These are phyloP conservation scores for Phytophthora parvispora DNA, from an alignment of 352 stramenopile species.

Conservation along the genomic window DNA sequence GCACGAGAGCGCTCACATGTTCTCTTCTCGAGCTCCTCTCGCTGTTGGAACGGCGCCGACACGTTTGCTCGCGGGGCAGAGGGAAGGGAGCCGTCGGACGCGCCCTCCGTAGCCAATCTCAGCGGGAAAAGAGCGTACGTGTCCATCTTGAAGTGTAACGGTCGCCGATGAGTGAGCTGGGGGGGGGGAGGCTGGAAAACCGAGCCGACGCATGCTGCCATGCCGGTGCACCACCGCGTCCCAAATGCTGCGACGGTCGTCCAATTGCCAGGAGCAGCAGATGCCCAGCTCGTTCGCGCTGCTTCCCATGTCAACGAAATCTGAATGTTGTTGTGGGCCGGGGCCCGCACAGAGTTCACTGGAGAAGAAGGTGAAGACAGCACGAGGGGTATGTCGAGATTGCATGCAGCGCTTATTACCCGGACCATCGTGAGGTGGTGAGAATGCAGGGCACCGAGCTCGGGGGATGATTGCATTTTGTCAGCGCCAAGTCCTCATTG, in stretches of 20 bases:
- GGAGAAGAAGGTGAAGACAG: too few relatives aligned
- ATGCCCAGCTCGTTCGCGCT: not conserved
- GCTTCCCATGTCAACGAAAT: constrained; percentile 4
- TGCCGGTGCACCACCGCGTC: too few relatives aligned
- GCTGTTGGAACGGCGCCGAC: constrained; percentile 25
- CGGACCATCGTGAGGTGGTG: too few relatives aligned
- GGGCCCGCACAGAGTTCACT: not conserved
- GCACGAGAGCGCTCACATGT: constrained; percentile 6
- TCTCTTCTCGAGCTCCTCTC: constrained; percentile 27
- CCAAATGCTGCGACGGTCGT: constrained; percentile 10
- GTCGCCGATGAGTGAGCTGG: constrained; percentile 5
- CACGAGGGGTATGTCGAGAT: too few relatives aligned
- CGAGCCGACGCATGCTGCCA: too few relatives aligned
- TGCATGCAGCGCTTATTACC: too few relatives aligned
- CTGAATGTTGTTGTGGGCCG: not conserved
- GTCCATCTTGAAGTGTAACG: constrained; percentile 28
- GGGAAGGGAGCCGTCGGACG: too few relatives aligned
- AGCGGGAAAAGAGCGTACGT: constrained; percentile 17
- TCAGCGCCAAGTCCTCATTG: not conserved
- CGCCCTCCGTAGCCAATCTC: constrained; percentile 31
- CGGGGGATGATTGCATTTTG: not conserved
- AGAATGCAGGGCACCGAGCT: not conserved
- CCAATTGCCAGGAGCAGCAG: constrained; percentile 9
- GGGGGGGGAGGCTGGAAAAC: too few relatives aligned
- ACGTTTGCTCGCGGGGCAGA: constrained; percentile 8